Percentiles rank a stretch among this genome's conserved stretches.
phyloP scores from a whole-genome alignment of 2,329 filamentous ascomycete genomes.

The Penicillium paneum region DNA sequence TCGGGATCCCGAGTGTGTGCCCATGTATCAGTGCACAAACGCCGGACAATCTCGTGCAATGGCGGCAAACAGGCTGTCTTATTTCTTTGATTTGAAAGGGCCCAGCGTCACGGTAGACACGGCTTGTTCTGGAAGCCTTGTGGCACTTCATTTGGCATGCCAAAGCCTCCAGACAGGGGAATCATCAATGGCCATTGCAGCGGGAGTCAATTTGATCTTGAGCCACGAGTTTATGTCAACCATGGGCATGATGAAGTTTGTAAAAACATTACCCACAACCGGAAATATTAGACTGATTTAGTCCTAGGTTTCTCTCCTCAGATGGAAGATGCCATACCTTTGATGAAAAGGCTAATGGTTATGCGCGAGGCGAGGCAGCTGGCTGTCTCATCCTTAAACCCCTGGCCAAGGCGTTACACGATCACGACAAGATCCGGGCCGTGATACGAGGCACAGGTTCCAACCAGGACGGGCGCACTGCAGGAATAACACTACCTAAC shows the following conservation, averaged over 20 bases:
- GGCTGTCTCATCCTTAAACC: constrained; percentile 44
- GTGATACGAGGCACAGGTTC: constrained; percentile 43
- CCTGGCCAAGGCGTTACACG: constrained; percentile 40
- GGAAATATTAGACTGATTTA: background rate
- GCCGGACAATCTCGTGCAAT: constrained; percentile 27
- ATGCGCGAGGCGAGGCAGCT: constrained; percentile 48
- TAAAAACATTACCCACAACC: rapidly evolving
- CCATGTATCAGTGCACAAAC: constrained; percentile 29
- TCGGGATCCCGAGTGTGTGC: constrained; percentile 28
- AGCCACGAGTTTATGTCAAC: constrained; percentile 29
- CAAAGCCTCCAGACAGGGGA: constrained; percentile 26
- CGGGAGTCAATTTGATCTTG: constrained; percentile 26
- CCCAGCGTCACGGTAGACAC: constrained; percentile 36
- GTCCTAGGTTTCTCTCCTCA: constrained; percentile 25
- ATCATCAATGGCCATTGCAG: constrained; percentile 23
- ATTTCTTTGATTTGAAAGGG: constrained; percentile 35
- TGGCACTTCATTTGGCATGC: constrained; percentile 35
- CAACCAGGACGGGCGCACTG: constrained; percentile 48
- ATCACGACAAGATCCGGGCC: constrained; percentile 44
- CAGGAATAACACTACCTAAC: constrained; percentile 46
- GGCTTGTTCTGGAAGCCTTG: constrained; percentile 32
- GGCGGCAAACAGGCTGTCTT: constrained; percentile 31
- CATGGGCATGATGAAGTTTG: constrained; percentile 22
- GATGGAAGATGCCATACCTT: constrained; percentile 34
- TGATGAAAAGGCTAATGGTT: constrained; percentile 45